Conservation (phyloP, 768 basidiomycete genomes). For the Suillus plorans region DNA sequence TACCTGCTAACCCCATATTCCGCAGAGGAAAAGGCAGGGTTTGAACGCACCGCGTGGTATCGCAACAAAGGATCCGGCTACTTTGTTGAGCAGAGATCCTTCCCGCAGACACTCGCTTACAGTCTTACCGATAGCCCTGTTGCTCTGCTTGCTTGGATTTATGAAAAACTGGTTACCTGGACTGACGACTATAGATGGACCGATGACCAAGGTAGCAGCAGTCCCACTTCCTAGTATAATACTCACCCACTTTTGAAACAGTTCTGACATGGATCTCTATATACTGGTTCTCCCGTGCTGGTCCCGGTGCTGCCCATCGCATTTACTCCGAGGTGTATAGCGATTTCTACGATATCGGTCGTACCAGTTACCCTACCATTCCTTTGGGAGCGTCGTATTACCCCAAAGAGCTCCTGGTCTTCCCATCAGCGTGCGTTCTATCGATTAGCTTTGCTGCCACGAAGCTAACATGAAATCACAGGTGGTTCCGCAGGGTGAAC, state of each 20-base stretch:
- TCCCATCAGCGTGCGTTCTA: constrained; percentile 20
- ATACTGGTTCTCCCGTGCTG: constrained; percentile 33
- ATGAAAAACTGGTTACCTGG: constrained; percentile 45
- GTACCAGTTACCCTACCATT: background rate
- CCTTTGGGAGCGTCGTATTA: constrained; percentile 71
- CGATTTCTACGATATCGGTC: background rate
- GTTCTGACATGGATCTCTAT: constrained; percentile 38
- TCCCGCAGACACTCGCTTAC: constrained; percentile 51
- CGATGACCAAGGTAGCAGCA: constrained; percentile 46
- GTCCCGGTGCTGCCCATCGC: constrained; percentile 17
- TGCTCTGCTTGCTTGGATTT: constrained; percentile 48
- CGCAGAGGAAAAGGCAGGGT: constrained; percentile 34
- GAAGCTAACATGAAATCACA: constrained; percentile 15
- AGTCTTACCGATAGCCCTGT: constrained; percentile 51
- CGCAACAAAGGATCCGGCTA: constrained; percentile 37
- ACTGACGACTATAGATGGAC: constrained; percentile 51
- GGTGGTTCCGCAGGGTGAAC: constrained; percentile 38
- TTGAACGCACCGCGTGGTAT: constrained; percentile 32
- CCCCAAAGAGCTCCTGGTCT: constrained; percentile 73
- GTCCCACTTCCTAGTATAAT: background rate
- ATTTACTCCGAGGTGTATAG: constrained; percentile 17
- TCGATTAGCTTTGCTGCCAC: background rate
- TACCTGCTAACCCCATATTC: constrained; percentile 29
- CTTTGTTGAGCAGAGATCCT: constrained; percentile 38
- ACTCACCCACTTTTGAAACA: constrained; percentile 7